Base-by-base conservation (phyloP, 345 rosid genomes). In the Limnanthes douglasii region DNA sequence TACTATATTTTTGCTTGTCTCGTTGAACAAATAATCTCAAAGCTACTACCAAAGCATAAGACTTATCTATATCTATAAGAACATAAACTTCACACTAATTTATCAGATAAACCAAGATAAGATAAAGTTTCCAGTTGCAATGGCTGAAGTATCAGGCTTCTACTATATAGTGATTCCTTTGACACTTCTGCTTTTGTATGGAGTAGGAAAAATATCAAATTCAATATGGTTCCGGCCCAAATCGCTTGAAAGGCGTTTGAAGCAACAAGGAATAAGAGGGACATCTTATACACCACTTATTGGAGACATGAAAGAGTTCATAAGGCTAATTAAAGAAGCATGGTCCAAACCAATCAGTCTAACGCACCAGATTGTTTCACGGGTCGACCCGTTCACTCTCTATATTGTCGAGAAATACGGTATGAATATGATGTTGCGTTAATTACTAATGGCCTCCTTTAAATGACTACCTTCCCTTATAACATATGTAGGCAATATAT, bases 181-280 rank as follows among this genome's bases (percentile, higher is more conserved):
- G 28, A 7, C 30, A 8, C 3, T 21, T 30, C 12, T 31, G 10
- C 26, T 58, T 22, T 28, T 49, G 5, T 58, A 29, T 23, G 53
- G 39, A 5, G 33, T 19, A 39, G 37, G 21, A 2, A 51, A 31
- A 46, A 16, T 39, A 21, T 34, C 15, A 22, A 38, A 34, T 38
- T 50, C 44, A 18, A 10, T 60, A 39, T 68, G 67, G 75, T 51
- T 36, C 54, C 61, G 51, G 23, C 72, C 80, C 24, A 56, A 50
- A 41, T 31, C 39, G 36, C 53, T 59, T n/a, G 62, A 56, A 34
- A 47, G 46, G 53, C 22, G n/a, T 1, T 16, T 65, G 11, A 56
- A 35, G 54, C 47, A 18, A 11, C 70, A 68, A 43, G 68, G 72
- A 11, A 45, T 65, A 11, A 15, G 27, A 27, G 72, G 75, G 41